Base-by-base conservation (phyloP, 352 stramenopile genomes). In the Phytopythium chamaehyphon region DNA sequence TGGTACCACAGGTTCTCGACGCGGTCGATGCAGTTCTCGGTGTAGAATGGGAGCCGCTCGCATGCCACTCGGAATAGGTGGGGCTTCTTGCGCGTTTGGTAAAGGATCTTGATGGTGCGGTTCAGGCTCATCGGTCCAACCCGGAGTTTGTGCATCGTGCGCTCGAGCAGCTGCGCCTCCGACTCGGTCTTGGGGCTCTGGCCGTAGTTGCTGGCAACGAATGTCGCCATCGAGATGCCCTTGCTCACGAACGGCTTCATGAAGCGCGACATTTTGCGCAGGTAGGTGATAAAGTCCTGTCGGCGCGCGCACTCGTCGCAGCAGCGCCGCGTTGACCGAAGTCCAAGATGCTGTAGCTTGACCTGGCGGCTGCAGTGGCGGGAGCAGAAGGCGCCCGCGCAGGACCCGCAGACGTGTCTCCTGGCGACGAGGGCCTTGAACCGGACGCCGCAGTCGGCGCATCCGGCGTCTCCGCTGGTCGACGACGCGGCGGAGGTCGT, bases 1-100 rank as follows among this genome's bases (percentile, higher is more conserved):
- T 91, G 81, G 58, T 89, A 89, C 81, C 81, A 91, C 21, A 91
- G 36, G 40, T 77, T 86, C 54, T 91, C 81, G 21, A 91, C 63
- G 11, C 76, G 77, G 44, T 91, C 81, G 21, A 91, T 70, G 38
- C 66, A 80, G 55, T 81, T 85, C 47, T 91, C 81, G 5, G 80
- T 71, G 53, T 89, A 89, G 40, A 73, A 88, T 28, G 81, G 77
- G 35, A 91, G 66, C 3, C 77, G 71, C 52, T 87, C 77, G 48
- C 73, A 87, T 2, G 73, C 70, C 6, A 76, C 66, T 22, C 69
- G 74, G 57, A 91, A 91, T 28, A 89, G 44, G 28, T 85, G 66
- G 24, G 77, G 76, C 54, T 83, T 88, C 49, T 76, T 75, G 1
- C 73, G 59, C 14, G 77, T 91, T 60, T 89, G 81, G 57, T 89